Percentiles rank a stretch among this genome's conserved stretches.
phyloP scores from a whole-genome alignment of 495 filamentous ascomycete genomes.

The Penicillium lagena region DNA sequence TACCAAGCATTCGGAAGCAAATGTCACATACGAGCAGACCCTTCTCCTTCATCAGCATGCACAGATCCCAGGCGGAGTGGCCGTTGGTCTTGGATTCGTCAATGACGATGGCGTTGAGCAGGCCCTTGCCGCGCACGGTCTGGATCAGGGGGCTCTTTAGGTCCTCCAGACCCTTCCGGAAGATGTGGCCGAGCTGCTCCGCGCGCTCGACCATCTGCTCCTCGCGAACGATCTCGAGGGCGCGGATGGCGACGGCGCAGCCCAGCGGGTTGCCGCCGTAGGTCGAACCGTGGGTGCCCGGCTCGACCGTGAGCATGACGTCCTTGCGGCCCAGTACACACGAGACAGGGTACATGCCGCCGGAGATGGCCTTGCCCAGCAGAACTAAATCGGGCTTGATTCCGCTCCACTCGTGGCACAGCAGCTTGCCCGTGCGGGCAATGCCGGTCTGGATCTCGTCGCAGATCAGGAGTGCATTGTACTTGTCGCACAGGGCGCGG shows the following conservation, averaged over 20 bases:
- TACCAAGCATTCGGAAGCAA: not conserved
- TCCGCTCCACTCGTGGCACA: constrained; percentile 90
- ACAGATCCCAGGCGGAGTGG: constrained; percentile 94
- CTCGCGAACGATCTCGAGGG: constrained; percentile 90
- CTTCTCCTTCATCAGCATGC: constrained; percentile 92
- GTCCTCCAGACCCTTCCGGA: constrained; percentile 67
- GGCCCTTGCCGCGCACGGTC: constrained; percentile 81
- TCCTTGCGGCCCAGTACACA: constrained; percentile 85
- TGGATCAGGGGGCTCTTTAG: constrained; percentile 76
- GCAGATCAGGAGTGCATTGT: constrained; percentile 92
- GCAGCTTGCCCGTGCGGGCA: constrained; percentile 84
- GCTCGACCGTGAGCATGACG: constrained; percentile 95
- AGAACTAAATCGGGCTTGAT: constrained; percentile 94
- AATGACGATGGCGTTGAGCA: constrained; percentile 95
- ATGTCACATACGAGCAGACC: constrained; percentile 73
- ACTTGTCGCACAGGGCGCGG: constrained; percentile 81
- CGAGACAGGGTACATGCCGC: constrained; percentile 97
- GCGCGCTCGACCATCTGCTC: constrained; percentile 81
- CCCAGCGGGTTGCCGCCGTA: constrained; percentile 98
- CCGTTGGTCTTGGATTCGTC: constrained; percentile 83
- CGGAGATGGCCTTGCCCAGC: constrained; percentile 94
- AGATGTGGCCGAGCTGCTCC: constrained; percentile 72
- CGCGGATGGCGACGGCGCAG: constrained; percentile 91
- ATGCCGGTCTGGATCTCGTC: constrained; percentile 99
- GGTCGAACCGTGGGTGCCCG: constrained; percentile 93